Base-by-base conservation (phyloP, 2,329 filamentous ascomycete genomes). In the Verticillium nonalfalfae region DNA sequence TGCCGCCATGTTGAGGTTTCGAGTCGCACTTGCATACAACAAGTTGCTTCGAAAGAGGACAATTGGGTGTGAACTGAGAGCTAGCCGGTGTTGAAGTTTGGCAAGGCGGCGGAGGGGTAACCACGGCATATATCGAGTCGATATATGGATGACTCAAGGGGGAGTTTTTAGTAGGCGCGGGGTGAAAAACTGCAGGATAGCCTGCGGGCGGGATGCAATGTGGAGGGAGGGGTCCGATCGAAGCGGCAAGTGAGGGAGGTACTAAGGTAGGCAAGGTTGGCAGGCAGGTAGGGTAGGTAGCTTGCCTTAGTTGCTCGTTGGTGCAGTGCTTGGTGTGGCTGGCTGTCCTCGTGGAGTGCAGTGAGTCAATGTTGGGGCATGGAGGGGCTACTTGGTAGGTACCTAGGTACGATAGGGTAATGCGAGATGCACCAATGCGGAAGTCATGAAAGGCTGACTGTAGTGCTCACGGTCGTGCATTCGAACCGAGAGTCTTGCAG, bases 141-240 rank as follows among this genome's bases (percentile, higher is more conserved):
- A 21, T n/a, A 21, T 9, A 18, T 52, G 45, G 18, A 18, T 52
- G 40, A 54, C 14, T 35, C 40, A 54, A 59, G 31, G 33, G 40
- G 40, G 33, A 39, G 45, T 18, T 26, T 21, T 33, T 34, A 15
- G 26, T 59, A 6, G 40, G 57, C 57, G 57, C 39, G 57, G 57
- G 57, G 56, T 58, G 56, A 58, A 58, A 58, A 58, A 58, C 57
- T 58, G 57, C 39, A 58, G 57, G 57, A 58, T 26, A 14, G 50
- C 45, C 45, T 52, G 45, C 45, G 45, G 45, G 45, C 45, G 45
- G 45, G 45, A 52, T 52, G 15, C 45, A 52, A 52, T 58, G 39
- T 58, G 57, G 57, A 58, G 57, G 57, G 36, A 58, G 35, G 18
- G n/a, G 56, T 36, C 35, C 15, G 31, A 38, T 36, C n/a, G 55